Conservation (phyloP, 2,329 filamentous ascomycete genomes). For the Sporothrix protearum region DNA sequence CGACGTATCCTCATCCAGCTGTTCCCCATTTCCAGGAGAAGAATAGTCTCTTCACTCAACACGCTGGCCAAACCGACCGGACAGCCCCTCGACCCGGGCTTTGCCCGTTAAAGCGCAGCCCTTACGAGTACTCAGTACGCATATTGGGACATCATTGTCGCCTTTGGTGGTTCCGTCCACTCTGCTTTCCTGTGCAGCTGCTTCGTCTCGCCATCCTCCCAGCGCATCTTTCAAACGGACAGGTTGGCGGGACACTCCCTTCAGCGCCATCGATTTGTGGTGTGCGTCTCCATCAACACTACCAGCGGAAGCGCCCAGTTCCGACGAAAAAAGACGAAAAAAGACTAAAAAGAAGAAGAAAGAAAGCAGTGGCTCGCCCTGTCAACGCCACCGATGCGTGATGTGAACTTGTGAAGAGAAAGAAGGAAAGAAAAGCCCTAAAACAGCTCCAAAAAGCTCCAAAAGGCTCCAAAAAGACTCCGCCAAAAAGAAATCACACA, state of each 20-base stretch:
- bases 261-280: neutral
- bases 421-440: neutral
- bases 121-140: neutral
- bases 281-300: neutral
- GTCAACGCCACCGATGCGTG: neutral
- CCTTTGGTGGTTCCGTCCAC: neutral
- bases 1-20: neutral
- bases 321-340: neutral
- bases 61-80: neutral
- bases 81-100: neutral
- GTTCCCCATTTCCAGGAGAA: neutral
- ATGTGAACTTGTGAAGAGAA: neutral
- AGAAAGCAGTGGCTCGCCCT: neutral
- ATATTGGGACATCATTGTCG: neutral
- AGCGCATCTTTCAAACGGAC: neutral
- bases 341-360: no score
- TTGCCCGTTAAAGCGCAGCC: neutral
- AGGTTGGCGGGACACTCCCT: neutral
- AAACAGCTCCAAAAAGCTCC: no score
- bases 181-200: neutral
- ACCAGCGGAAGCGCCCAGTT: neutral
- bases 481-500: constrained; percentile 5
- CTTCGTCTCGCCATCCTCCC: neutral
- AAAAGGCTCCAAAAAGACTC: no score
- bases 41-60: neutral